A percentile compares a stretch with the other conserved stretches of the same genome.
Conservation (phyloP, 2,329 filamentous ascomycete species). For the Helminthosporium solani region DNA sequence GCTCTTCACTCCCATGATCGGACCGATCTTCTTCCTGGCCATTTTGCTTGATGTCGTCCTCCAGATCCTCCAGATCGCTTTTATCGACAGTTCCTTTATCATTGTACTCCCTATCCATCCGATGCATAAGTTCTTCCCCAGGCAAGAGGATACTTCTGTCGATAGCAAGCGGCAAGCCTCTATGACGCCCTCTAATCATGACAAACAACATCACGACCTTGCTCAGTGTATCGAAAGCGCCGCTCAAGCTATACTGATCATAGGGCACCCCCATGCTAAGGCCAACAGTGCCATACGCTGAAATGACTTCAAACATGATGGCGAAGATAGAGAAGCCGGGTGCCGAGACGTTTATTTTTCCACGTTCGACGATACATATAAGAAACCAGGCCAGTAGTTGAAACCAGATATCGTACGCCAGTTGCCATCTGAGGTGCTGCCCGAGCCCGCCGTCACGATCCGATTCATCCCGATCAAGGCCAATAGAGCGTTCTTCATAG, state of each 20-base stretch:
- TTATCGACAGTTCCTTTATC: constrained; percentile 13
- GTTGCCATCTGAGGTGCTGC: constrained; percentile 63
- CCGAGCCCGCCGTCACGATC: constrained; percentile 25
- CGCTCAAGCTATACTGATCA: constrained; percentile 57
- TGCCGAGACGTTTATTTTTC: constrained; percentile 49
- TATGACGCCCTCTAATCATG: constrained; percentile 48
- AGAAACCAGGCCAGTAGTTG: constrained; percentile 61
- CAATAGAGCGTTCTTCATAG: constrained; percentile 68
- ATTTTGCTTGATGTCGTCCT: constrained; percentile 21
- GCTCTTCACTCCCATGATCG: too few species aligned
- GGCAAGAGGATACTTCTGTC: constrained; percentile 34
- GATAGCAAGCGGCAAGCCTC: constrained; percentile 32
- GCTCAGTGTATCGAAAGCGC: constrained; percentile 55
- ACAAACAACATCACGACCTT: constrained; percentile 61
- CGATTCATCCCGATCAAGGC: constrained; percentile 50
- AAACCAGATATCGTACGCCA: constrained; percentile 68
- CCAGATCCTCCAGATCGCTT: constrained; percentile 11
- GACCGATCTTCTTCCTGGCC: too few species aligned
- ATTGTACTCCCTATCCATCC: constrained; percentile 33
- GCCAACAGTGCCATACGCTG: constrained; percentile 63
- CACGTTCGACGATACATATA: constrained; percentile 61
- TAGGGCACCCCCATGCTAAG: constrained; percentile 58
- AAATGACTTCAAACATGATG: constrained; percentile 58
- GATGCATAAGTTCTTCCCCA: constrained; percentile 37
- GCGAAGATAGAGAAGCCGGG: constrained; percentile 32